These are phyloP conservation scores for Macadamia tetraphylla DNA, from an alignment of 164 flowering plant genomes.

Conservation along the genomic window DNA sequence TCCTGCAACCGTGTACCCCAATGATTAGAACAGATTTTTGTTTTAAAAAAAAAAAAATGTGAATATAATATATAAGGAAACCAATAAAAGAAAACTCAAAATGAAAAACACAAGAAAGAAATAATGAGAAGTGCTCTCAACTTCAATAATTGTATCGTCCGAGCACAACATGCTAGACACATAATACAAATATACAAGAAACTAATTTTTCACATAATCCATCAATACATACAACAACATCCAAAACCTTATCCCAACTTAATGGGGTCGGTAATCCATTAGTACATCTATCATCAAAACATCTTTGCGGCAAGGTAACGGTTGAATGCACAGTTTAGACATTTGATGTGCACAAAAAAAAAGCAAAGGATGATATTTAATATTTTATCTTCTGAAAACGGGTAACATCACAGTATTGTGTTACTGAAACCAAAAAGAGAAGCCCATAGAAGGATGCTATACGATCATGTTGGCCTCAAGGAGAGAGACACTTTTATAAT, in stretches of 20 bases:
- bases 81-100: neutral
- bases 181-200: neutral
- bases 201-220: neutral
- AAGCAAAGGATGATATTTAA: neutral
- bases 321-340: neutral
- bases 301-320: neutral
- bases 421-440: no score
- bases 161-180: neutral
- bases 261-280: no score
- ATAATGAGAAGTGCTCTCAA: neutral
- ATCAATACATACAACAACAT: neutral
- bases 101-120: neutral
- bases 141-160: neutral
- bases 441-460: no score
- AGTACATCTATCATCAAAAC: no score
- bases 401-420: no score
- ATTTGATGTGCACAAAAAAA: neutral
- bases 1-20: conserved; percentile 41
- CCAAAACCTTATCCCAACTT: no score
- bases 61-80: neutral
- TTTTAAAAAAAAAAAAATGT: neutral
- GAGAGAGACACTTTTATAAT: no score
- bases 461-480: no score
- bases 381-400: no score
- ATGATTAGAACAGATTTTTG: neutral